Conservation (phyloP, 2,329 filamentous ascomycete species). For the Ophiocordyceps camponoti-saundersi region DNA sequence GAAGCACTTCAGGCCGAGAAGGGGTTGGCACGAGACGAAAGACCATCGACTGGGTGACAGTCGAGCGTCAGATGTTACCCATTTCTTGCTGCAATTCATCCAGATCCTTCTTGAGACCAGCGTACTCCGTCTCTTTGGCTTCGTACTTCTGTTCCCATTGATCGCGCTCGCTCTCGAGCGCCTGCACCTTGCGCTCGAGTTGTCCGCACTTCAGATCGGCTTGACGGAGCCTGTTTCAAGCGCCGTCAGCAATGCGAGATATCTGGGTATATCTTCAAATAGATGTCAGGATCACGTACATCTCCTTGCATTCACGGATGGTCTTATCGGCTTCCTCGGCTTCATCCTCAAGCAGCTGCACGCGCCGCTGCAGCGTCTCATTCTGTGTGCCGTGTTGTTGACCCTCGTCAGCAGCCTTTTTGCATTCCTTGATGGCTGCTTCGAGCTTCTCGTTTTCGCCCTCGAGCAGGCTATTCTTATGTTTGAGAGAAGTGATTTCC, state of each 20-base stretch:
- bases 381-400: constrained; percentile 73
- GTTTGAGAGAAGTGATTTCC: constrained; percentile 87
- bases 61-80: constrained; percentile 60
- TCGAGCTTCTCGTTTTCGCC: constrained; percentile 86
- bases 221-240: constrained; percentile 63
- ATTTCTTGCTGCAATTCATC: constrained; percentile 84
- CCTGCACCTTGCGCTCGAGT: constrained; percentile 98
- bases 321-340: constrained; percentile 94
- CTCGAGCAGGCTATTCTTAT: constrained; percentile 91
- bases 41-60: neutral
- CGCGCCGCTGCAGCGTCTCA: constrained; percentile 77
- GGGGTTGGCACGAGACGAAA: neutral
- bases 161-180: constrained; percentile 79
- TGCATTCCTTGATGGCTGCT: constrained; percentile 64
- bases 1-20: neutral
- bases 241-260: constrained; percentile 4
- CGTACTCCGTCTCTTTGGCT: constrained; percentile 88
- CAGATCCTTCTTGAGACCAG: constrained; percentile 69
- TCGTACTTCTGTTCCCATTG: constrained; percentile 97
- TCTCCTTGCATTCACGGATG: constrained; percentile 92
- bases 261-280: neutral
- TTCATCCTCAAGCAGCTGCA: constrained; percentile 95
- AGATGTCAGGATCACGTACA: constrained; percentile 42
- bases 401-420: constrained; percentile 72
- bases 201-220: constrained; percentile 98